Evolutionary conservation across 176 grass and related monocot species (phyloP), one percentile per base, ranked within the genome.

Genomic region (Cocos nucifera): DNA sequence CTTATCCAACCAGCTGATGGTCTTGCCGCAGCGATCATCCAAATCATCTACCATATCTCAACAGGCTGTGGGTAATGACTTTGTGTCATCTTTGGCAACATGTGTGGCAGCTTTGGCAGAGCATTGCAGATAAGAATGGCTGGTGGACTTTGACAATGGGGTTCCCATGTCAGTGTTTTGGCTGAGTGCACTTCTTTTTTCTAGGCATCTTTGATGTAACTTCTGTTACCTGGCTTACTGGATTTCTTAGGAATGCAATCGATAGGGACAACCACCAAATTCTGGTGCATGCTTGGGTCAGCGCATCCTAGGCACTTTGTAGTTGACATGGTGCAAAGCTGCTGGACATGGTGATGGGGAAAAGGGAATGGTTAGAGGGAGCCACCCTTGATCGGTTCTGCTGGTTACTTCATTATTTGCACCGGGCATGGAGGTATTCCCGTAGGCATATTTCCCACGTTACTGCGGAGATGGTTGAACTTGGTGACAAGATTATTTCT

Each of bases 41-140:
- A 75, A 50, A 92, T 98, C 93, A 92, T 98, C 62, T 98, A 84
- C 88, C 93, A 98, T 17, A 92, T 92, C 70, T 98, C 93, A 54
- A 92, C 84, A 73, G 84, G 88, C 26, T 98, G 79, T 74, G 59
- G 15, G 26, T 4, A 4, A 4, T 27, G 26, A 27, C 26, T 27
- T 27, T 27, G 26, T 27, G 4, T 4, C 75, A 2, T 23, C 71
- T 3, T 14, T 83, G 0, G 77, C 82, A 3, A 71, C 66, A 5
- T 63, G 27, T 2, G 65, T 69, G 8, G 82, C 86, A 3, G 82
- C 86, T 19, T 3, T 81, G n/a, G 64, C 89, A 30, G 23, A 23
- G 90, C 16, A 25, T 84, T 0, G 83, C 80, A 48, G 22, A 50
- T 21, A 22, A 27, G 21, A 50, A 70, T 5, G 55, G 7, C 35